Evolutionary conservation across 768 basidiomycete genomes (phyloP).

Genomic region (Tulasnella sp.): DNA sequence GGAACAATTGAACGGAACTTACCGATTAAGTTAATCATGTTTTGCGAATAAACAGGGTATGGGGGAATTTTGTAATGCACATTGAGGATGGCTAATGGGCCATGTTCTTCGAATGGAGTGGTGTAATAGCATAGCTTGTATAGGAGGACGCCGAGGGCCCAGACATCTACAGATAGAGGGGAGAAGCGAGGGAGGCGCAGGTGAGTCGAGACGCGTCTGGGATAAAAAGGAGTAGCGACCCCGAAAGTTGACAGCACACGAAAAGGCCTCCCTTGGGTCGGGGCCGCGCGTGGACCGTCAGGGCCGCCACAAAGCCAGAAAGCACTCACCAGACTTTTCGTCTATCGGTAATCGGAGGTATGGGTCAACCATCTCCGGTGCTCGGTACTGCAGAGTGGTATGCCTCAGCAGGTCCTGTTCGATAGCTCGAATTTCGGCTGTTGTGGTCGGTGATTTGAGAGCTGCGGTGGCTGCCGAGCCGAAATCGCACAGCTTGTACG

Average conservation of each 20-base stretch:
- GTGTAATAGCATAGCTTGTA: constrained; percentile 99
- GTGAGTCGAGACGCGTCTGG: constrained; percentile 2
- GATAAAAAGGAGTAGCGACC: neutral
- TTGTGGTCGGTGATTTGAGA: constrained; percentile 59
- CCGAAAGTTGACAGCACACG: constrained; percentile 11
- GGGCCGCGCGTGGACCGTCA: neutral
- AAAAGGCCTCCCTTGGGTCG: neutral
- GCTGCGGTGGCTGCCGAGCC: constrained; percentile 80
- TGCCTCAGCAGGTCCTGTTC: constrained; percentile 90
- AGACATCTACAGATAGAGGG: constrained; percentile 53
- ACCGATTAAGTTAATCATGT: constrained; percentile 82
- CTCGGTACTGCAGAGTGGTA: constrained; percentile 94
- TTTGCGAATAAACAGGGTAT: constrained; percentile 76
- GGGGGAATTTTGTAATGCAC: constrained; percentile 90
- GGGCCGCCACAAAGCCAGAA: neutral
- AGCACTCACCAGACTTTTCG: constrained; percentile 57
- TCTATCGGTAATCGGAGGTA: constrained; percentile 76
- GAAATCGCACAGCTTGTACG: constrained; percentile 96
- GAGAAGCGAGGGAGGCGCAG: neutral
- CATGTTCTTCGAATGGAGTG: constrained; percentile 97
- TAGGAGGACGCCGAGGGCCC: constrained; percentile 93
- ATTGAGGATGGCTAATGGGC: constrained; percentile 90
- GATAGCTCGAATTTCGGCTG: constrained; percentile 75
- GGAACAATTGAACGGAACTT: constrained; percentile 23
- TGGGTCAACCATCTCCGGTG: constrained; percentile 98